phyloP scores from a whole-genome alignment of 228 moss, liverwort and hornwort genomes.

The Sphagnum magellanicum region DNA sequence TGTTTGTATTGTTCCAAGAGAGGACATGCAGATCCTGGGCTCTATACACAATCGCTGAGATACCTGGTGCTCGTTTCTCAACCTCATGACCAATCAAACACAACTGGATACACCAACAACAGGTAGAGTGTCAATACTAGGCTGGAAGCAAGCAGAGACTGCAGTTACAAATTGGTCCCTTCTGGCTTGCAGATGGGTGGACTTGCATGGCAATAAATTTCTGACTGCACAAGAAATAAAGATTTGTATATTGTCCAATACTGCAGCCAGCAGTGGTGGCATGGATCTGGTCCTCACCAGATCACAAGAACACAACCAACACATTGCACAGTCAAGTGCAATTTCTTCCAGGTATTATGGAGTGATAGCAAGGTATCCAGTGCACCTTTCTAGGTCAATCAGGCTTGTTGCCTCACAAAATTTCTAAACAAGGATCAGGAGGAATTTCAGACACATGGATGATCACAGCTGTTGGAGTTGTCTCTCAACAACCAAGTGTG shows the following conservation, averaged over 20 bases:
- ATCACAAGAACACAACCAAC: too few relatives aligned
- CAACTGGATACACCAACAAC: slow-evolving; percentile 36
- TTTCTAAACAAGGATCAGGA: neutral
- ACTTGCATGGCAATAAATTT: too few relatives aligned
- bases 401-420: neutral
- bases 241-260: too few relatives aligned
- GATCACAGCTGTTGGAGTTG: too few relatives aligned
- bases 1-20: slow-evolving; percentile 37
- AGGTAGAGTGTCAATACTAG: neutral
- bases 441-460: neutral
- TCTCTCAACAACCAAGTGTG: neutral
- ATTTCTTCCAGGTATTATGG: too few relatives aligned
- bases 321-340: neutral
- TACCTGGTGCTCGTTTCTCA: slow-evolving; percentile 43
- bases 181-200: too few relatives aligned
- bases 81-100: slow-evolving; percentile 44
- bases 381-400: neutral
- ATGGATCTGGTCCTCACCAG: too few relatives aligned
- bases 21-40: slow-evolving; percentile 27
- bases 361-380: neutral
- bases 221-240: too few relatives aligned
- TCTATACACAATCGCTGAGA: slow-evolving; percentile 33
- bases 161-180: too few relatives aligned
- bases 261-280: too few relatives aligned
- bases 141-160: neutral